Base-by-base conservation (phyloP, 1,284 basidiomycete species). In the Trametes sp. region DNA sequence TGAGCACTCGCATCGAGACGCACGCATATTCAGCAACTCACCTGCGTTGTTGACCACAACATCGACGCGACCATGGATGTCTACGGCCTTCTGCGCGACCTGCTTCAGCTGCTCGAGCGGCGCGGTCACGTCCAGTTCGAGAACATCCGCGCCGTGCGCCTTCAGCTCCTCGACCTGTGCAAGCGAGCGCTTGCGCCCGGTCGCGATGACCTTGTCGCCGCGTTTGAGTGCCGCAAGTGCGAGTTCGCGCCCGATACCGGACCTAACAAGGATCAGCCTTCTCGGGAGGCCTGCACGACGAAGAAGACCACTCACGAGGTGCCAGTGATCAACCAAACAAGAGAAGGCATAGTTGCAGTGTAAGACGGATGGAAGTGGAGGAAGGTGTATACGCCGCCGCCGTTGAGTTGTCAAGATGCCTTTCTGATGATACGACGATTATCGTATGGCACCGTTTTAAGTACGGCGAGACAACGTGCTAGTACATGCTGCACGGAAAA, bases 201-300 rank as follows among this genome's bases (percentile, higher is more conserved):
- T 53, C 35, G 51, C 51, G n/a, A 53, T 53, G 36, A 53, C 51
- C 51, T 53, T 53, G 51, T 53, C 51, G 16, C 51, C 51, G 24
- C 51, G 51, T 26, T 38, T 41, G 24, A 53, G 51, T 9, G 51
- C 51, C 14, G 51, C 51, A n/a, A 53, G 51, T 13, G 51, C 51
- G 23, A 53, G 51, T 24, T 53, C 51, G 13, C 51, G 51, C 2
- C 51, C 51, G 21, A 53, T 53, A 35, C 51, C 51, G 14, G 51
- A 53, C 7, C 51, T 53, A 23, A 8, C 51, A n/a, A 16, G 5
- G 23, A 31, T 53, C 35, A 53, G 24, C 23, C 6, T 8, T 14
- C 4, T 41, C 14, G 23, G 24, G 14, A 23, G 28, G 16, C 36
- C 6, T 24, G 26, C 33, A 24, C 14, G 16, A 26, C 4, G 23